Percentiles rank a stretch among this genome's conserved stretches.
Evolutionary conservation across 257 asterid species (phyloP).

Genomic region (Primulina huaijiensis): DNA sequence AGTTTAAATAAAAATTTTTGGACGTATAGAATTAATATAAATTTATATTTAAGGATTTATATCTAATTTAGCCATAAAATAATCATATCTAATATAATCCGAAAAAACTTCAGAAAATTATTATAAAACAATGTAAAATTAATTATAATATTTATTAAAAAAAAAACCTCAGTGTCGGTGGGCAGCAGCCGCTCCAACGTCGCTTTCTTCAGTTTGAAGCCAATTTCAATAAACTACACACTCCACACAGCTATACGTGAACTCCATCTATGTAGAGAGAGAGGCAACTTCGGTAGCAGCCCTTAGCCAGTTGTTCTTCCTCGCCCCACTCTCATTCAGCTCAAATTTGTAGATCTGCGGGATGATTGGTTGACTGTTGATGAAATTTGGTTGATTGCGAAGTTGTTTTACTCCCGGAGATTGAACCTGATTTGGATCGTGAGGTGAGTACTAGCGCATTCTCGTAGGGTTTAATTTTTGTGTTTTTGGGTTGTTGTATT

Average conservation of each 20-base stretch:
- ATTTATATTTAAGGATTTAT: too few relatives aligned
- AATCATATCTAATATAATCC: too few relatives aligned
- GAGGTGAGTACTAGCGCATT: constrained; percentile 33
- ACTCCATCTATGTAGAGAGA: constrained; percentile 3
- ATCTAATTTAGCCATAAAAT: too few relatives aligned
- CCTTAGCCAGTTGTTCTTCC: constrained; percentile 28
- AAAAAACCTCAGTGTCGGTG: too few relatives aligned
- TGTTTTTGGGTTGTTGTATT: not conserved
- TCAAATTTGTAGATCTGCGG: constrained; percentile 29
- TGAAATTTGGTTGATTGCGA: constrained; percentile 1
- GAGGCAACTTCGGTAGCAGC: constrained; percentile 23
- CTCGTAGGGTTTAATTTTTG: not conserved
- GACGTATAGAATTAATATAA: too few relatives aligned
- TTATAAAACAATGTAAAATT: too few relatives aligned
- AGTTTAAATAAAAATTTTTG: too few relatives aligned
- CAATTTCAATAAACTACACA: not conserved
- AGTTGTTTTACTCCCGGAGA: not conserved
- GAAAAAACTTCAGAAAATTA: too few relatives aligned
- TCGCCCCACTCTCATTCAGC: constrained; percentile 13
- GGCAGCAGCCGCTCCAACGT: not conserved
- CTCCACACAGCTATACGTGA: constrained; percentile 35
- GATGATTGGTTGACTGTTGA: constrained; percentile 17
- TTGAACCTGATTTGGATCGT: constrained; percentile 28
- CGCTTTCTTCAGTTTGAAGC: not conserved
- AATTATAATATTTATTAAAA: too few relatives aligned